Evolutionary conservation across 2,329 filamentous ascomycete genomes (phyloP).

Genomic region (Lasiodiplodia theobromae): DNA sequence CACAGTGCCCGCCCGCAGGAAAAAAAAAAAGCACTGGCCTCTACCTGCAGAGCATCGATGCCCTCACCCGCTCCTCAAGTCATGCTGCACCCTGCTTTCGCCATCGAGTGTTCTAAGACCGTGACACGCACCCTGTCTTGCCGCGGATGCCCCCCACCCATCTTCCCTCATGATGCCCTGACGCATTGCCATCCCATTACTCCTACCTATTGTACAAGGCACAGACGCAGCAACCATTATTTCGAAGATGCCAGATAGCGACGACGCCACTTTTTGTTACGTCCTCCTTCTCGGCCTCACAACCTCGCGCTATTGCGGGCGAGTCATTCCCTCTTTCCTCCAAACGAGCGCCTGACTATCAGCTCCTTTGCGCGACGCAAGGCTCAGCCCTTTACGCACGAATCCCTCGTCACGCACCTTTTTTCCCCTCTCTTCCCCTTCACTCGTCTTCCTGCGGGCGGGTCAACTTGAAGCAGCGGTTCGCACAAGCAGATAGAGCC

Average conservation of each 20-base stretch:
- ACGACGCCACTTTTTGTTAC: not conserved
- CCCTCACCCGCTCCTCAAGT: not conserved
- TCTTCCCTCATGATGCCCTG: not conserved
- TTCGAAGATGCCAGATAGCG: not conserved
- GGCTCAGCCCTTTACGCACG: not conserved
- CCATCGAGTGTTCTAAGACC: not conserved
- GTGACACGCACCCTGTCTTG: not conserved
- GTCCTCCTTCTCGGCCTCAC: not conserved
- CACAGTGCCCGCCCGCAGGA: conserved; percentile 1
- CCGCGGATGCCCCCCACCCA: conserved; percentile 6
- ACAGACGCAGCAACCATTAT: not conserved
- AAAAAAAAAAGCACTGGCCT: not conserved
- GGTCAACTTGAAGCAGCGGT: no score
- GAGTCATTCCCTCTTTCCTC: not conserved
- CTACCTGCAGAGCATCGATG: not conserved
- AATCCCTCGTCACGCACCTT: not conserved
- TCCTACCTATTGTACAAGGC: not conserved
- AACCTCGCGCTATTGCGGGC: not conserved
- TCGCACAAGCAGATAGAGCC: not conserved
- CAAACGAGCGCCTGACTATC: not conserved
- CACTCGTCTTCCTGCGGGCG: no score
- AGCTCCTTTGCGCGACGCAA: not conserved
- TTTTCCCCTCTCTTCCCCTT: not conserved
- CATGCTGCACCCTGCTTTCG: conserved; percentile 5
- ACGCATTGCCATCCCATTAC: conserved; percentile 17